Percentiles rank a stretch among this genome's conserved stretches.
Evolutionary conservation across 495 filamentous ascomycete genomes (phyloP).

Genomic region (Penicillium canescens): DNA sequence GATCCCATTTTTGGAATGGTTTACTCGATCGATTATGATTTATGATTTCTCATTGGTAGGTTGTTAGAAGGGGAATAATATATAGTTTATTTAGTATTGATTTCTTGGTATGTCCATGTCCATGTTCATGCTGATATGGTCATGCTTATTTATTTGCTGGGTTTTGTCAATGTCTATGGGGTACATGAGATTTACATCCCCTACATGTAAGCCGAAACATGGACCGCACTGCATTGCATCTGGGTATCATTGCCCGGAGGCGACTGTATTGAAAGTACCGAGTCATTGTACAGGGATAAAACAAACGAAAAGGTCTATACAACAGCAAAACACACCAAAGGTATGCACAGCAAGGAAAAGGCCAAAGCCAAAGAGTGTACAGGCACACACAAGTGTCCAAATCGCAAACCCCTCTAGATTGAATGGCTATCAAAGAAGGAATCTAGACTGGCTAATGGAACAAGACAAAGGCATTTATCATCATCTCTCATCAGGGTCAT

Average conservation of each 20-base stretch:
- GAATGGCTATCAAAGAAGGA: constrained; percentile 38
- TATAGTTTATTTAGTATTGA: constrained; percentile 1
- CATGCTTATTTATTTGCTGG: not conserved
- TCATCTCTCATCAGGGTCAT: constrained; percentile 58
- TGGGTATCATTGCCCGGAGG: not conserved
- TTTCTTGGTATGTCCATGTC: not conserved
- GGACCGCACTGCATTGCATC: not conserved
- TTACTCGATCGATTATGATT: not conserved
- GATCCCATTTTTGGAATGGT: not conserved
- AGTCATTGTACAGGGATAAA: constrained; percentile 10
- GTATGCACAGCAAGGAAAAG: not conserved
- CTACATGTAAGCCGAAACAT: not conserved
- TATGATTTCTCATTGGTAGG: not conserved
- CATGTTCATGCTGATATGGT: not conserved
- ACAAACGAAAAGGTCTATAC: not conserved
- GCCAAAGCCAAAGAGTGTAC: constrained; percentile 6
- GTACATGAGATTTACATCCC: not conserved
- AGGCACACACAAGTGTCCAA: constrained; percentile 11
- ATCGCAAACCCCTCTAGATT: constrained; percentile 35
- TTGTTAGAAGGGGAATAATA: too few species aligned
- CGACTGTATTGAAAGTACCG: not conserved
- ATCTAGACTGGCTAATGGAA: constrained; percentile 45
- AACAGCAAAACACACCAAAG: not conserved
- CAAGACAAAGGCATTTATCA: constrained; percentile 48
- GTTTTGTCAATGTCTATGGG: not conserved